Evolutionary conservation across 2,329 filamentous ascomycete genomes (phyloP).

Genomic region (Trichoderma polysporum): DNA sequence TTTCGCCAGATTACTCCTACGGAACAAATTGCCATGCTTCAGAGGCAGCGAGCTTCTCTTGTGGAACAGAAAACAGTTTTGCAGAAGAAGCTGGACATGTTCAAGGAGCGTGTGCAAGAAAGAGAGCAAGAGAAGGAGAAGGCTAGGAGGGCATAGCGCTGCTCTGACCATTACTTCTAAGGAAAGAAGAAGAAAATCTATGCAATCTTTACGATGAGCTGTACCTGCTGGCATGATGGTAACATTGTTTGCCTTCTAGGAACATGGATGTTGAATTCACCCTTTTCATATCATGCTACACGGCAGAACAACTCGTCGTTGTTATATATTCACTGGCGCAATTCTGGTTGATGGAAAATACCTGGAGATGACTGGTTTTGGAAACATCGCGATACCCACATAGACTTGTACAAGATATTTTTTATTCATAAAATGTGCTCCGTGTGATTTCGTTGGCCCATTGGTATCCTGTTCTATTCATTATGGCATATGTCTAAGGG

Average conservation of each 20-base stretch:
- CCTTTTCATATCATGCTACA: background rate
- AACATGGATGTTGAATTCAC: background rate
- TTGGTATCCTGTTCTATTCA: constrained; percentile 1
- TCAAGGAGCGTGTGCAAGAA: constrained; percentile 42
- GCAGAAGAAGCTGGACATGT: constrained; percentile 43
- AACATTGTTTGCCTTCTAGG: background rate
- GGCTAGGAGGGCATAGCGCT: constrained; percentile 17
- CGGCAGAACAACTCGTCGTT: background rate
- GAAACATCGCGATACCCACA: constrained; percentile 3
- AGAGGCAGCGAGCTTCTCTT: constrained; percentile 43
- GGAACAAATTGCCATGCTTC: constrained; percentile 47
- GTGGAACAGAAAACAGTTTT: constrained; percentile 40
- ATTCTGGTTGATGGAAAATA: background rate
- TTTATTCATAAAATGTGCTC: background rate
- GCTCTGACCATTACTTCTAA: too few species aligned
- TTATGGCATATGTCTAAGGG: background rate
- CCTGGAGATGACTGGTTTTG: background rate
- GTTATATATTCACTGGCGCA: background rate
- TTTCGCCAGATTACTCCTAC: constrained; percentile 42
- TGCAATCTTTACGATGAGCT: background rate
- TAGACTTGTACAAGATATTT: background rate
- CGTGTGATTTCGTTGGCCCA: background rate
- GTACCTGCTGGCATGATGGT: background rate
- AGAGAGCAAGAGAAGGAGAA: constrained; percentile 33
- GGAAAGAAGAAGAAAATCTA: background rate